Evolutionary conservation across 768 basidiomycete genomes (phyloP), one percentile per base, ranked within the genome.

Genomic region (Atractiella rhizophila): DNA sequence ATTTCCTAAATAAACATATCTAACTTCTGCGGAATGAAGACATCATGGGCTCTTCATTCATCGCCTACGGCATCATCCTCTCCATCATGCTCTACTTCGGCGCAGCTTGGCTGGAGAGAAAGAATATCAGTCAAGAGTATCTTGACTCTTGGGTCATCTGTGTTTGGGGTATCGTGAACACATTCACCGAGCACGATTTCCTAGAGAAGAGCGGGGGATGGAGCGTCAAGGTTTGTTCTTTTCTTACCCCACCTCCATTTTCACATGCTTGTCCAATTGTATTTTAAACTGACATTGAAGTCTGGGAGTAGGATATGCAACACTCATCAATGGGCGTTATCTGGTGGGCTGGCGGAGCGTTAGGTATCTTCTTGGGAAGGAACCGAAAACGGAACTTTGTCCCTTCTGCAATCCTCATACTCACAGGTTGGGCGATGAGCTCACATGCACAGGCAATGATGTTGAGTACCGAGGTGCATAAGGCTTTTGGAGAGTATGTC

Each of bases 371-470:
- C 54, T 66, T 88, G 11, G 66, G 77, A 2, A 65, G 76, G 41
- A 74, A 74, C 43, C 76, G 78, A 48, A 75, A 45, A 69, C 71
- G 80, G 37, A 76, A 70, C 43, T 65, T 86, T n/a, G 64, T 86
- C 4, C 83, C 83, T 4, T 68, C 68, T 10, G 40, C 83, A 24
- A 78, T 85, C 79, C 83, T 44, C 51, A 70, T 58, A 20, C 21
- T 91, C 44, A 91, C 86, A 0, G 86, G 86, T 5, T 88, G 78
- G 74, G 83, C 75, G 0, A 86, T 91, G 78, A 76, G 77, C 0
- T 73, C 79, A 32, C 85, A 91, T 48, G 69, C 70, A 1, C 85
- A 94, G 61, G 71, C 69, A 4, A 64, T 83, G 36, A 74, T 72
- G 70, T 63, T 86, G 28, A 81, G 81, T 1, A 79, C 81, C 1